Conservation (phyloP, 2,329 filamentous ascomycete species). For the Ascochyta koolunga region DNA sequence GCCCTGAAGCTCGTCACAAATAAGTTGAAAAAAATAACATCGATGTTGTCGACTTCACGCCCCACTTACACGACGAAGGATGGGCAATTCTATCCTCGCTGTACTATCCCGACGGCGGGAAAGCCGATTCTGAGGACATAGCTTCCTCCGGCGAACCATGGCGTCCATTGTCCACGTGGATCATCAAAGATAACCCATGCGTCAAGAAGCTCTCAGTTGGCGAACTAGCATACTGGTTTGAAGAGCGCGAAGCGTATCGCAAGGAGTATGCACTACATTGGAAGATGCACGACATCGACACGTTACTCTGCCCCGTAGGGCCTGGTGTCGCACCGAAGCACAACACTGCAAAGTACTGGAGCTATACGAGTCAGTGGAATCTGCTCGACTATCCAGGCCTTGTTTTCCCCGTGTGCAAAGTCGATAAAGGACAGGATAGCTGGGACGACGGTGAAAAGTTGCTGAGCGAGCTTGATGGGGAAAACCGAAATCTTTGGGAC, state of each 20-base stretch:
- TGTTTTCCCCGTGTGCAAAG: slow-evolving; percentile 61
- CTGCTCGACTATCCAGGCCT: slow-evolving; percentile 69
- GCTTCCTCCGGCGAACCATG: slow-evolving; percentile 63
- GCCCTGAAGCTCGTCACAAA: slow-evolving; percentile 58
- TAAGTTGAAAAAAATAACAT: slow-evolving; percentile 55
- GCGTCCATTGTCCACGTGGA: slow-evolving; percentile 64
- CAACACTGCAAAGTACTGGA: slow-evolving; percentile 64
- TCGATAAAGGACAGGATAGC: slow-evolving; percentile 52
- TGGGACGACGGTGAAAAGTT: slow-evolving; percentile 41
- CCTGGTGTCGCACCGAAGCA: slow-evolving; percentile 62
- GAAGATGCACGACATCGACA: slow-evolving; percentile 58
- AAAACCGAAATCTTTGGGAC: slow-evolving; percentile 56
- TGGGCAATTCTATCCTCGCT: slow-evolving; percentile 54
- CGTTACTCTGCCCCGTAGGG: slow-evolving; percentile 66
- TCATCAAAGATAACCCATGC: slow-evolving; percentile 62
- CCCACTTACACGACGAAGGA: slow-evolving; percentile 57
- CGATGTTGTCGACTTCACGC: slow-evolving; percentile 59
- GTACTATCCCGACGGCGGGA: slow-evolving; percentile 64
- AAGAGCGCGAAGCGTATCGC: slow-evolving; percentile 53
- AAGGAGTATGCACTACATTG: slow-evolving; percentile 55
- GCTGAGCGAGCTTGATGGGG: slow-evolving; percentile 55
- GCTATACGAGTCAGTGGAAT: slow-evolving; percentile 72
- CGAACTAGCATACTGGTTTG: slow-evolving; percentile 52
- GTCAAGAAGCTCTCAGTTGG: slow-evolving; percentile 49
- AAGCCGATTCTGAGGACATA: slow-evolving; percentile 59